phyloP scores from a whole-genome alignment of 2,329 filamentous ascomycete species.

The Nemania sp. region DNA sequence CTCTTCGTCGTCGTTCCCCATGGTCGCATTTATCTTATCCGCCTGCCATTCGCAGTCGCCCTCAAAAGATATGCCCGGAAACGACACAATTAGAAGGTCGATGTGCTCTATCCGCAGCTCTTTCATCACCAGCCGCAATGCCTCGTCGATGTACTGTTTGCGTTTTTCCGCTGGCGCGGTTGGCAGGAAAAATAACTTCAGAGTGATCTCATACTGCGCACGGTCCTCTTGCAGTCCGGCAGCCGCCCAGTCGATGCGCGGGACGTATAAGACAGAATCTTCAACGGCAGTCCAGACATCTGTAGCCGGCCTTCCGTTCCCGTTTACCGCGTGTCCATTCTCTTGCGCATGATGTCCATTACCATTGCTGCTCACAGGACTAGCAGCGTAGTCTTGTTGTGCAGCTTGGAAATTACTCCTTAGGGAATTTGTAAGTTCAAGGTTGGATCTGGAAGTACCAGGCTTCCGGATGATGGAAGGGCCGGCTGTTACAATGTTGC shows the following conservation, averaged over 20 bases:
- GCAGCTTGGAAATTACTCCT: slow-evolving; percentile 84
- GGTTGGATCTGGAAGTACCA: slow-evolving; percentile 84
- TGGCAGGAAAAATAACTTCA: slow-evolving; percentile 94
- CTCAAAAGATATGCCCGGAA: slow-evolving; percentile 93
- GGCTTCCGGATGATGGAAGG: slow-evolving; percentile 86
- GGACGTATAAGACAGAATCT: slow-evolving; percentile 76
- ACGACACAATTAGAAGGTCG: slow-evolving; percentile 91
- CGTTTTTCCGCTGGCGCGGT: slow-evolving; percentile 73
- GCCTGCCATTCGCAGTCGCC: slow-evolving; percentile 88
- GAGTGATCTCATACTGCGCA: slow-evolving; percentile 90
- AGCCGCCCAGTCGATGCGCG: slow-evolving; percentile 78
- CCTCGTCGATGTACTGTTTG: slow-evolving; percentile 78
- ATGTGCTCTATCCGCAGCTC: slow-evolving; percentile 81
- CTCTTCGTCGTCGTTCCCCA: slow-evolving; percentile 76
- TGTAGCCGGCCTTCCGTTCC: slow-evolving; percentile 48
- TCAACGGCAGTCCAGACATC: slow-evolving; percentile 77
- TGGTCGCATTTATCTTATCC: slow-evolving; percentile 69
- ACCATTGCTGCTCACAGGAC: slow-evolving; percentile 46
- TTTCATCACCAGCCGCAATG: slow-evolving; percentile 81
- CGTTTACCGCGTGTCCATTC: slow-evolving; percentile 48
- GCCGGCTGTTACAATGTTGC: slow-evolving; percentile 85
- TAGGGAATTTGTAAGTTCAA: slow-evolving; percentile 90
- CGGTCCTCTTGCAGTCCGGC: slow-evolving; percentile 83
- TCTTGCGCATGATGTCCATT: slow-evolving; percentile 45
- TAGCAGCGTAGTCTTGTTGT: slow-evolving; percentile 68